phyloP scores from a whole-genome alignment of 176 grass and related monocot genomes.

The Hsuehochloa calcarea region DNA sequence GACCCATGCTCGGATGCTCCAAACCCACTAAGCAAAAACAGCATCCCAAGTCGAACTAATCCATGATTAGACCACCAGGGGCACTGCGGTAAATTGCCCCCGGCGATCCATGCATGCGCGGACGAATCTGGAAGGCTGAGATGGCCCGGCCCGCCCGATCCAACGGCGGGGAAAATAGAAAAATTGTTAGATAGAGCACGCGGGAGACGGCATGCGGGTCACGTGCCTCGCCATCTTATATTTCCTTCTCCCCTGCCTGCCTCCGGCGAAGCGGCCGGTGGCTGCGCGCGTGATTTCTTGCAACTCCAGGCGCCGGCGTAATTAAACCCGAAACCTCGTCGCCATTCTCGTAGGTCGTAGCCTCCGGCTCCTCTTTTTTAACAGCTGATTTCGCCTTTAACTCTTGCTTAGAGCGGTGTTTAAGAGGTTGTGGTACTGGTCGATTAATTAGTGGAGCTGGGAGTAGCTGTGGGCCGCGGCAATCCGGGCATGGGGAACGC shows the following conservation, averaged over 20 bases:
- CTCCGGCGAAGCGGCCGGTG: constrained; percentile 28
- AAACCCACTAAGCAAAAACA: background rate
- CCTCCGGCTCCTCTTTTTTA: background rate
- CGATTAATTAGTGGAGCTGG: background rate
- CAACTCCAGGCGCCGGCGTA: background rate
- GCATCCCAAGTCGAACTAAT: background rate
- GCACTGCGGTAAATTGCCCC: background rate
- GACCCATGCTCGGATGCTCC: too few relatives aligned
- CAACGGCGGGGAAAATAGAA: background rate
- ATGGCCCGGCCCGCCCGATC: background rate
- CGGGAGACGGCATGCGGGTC: background rate
- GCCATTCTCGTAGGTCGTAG: background rate
- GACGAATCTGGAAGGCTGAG: background rate
- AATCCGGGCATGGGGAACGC: constrained; percentile 72
- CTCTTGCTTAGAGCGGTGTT: constrained; percentile 8
- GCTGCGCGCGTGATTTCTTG: constrained; percentile 12
- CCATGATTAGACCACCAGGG: background rate
- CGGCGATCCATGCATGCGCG: constrained; percentile 12
- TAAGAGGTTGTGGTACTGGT: background rate
- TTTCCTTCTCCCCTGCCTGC: constrained; percentile 7
- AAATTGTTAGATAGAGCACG: background rate
- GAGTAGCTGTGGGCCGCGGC: background rate
- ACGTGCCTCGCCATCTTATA: constrained; percentile 34
- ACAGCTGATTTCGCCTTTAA: background rate
- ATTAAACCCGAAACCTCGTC: background rate